Conservation (phyloP, 805 yeast genomes). For the Metschnikowia noctiluminum region DNA sequence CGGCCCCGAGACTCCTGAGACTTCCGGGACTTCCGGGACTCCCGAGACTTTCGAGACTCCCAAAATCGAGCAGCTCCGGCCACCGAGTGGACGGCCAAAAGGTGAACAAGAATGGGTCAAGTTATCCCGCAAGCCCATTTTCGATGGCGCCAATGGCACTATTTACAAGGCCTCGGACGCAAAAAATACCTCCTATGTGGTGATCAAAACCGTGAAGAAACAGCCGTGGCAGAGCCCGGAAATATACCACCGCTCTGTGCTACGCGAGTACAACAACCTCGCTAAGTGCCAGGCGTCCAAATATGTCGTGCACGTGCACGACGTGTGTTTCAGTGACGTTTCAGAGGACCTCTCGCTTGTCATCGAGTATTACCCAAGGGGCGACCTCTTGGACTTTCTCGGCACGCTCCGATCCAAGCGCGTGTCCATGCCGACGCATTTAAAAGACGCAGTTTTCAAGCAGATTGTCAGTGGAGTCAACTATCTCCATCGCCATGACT, state of each 20-base stretch:
- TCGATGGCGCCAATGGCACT: constrained; percentile 43
- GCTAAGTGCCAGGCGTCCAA: constrained; percentile 24
- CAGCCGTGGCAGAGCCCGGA: constrained; percentile 11
- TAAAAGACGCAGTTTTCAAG: constrained; percentile 46
- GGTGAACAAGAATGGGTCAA: constrained; percentile 20
- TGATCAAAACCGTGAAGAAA: constrained; percentile 32
- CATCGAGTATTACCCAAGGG: constrained; percentile 42
- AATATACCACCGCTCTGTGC: constrained; percentile 22
- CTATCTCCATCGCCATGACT: constrained; percentile 39
- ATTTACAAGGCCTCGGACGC: constrained; percentile 31
- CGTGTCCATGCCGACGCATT: constrained; percentile 26
- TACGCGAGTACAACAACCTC: constrained; percentile 30
- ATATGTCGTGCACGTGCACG: constrained; percentile 28
- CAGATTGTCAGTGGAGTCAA: constrained; percentile 44
- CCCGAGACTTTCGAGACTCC: not conserved
- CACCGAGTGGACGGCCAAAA: too few species aligned
- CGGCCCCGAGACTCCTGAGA: not conserved
- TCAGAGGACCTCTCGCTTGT: constrained; percentile 33
- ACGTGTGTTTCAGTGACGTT: constrained; percentile 20
- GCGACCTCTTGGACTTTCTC: constrained; percentile 47
- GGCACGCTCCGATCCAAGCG: constrained; percentile 36
- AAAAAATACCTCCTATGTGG: constrained; percentile 18
- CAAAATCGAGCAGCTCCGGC: not conserved
- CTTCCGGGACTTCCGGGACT: not conserved
- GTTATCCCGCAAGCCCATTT: constrained; percentile 28